A percentile compares a stretch with the other conserved stretches of the same genome.
These are phyloP conservation scores for Aureobasidium sp. DNA, from an alignment of 2,329 filamentous ascomycete genomes.

Conservation along the genomic window DNA sequence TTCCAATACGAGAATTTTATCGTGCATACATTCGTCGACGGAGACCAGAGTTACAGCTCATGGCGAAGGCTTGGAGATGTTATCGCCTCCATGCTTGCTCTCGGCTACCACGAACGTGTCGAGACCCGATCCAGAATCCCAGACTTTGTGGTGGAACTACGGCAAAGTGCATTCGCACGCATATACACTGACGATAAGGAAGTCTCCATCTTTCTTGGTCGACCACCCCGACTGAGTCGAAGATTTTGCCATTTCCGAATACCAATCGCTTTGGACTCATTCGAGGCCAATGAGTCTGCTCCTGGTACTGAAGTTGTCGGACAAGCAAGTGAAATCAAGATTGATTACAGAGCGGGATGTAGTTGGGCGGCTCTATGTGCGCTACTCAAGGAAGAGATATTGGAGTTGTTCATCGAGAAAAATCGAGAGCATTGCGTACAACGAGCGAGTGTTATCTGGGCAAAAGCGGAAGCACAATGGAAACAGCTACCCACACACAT, in stretches of 20 bases:
- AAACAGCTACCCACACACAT: constrained; percentile 20
- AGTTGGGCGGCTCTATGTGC: constrained; percentile 26
- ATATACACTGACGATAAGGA: constrained; percentile 40
- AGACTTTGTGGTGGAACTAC: constrained; percentile 33
- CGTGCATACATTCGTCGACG: constrained; percentile 35
- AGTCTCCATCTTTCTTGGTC: constrained; percentile 41
- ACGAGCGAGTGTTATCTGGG: constrained; percentile 14
- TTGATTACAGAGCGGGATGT: constrained; percentile 22
- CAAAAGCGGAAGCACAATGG: constrained; percentile 20
- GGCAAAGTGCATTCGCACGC: constrained; percentile 33
- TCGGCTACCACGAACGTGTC: constrained; percentile 38
- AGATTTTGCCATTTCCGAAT: constrained; percentile 31
- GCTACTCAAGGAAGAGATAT: constrained; percentile 25
- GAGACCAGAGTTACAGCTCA: constrained; percentile 40
- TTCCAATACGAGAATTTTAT: constrained; percentile 41
- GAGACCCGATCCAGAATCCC: constrained; percentile 24
- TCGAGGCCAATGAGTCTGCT: background rate
- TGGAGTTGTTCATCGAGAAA: constrained; percentile 22
- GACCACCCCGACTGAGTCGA: constrained; percentile 38
- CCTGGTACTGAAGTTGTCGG: background rate
- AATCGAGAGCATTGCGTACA: constrained; percentile 11
- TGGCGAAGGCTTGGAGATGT: constrained; percentile 41
- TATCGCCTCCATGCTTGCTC: constrained; percentile 37
- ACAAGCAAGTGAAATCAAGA: constrained; percentile 13
- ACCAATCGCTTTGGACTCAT: background rate